Evolutionary conservation across 179 eudicot species (phyloP).

Genomic region (Spinacia oleracea): DNA sequence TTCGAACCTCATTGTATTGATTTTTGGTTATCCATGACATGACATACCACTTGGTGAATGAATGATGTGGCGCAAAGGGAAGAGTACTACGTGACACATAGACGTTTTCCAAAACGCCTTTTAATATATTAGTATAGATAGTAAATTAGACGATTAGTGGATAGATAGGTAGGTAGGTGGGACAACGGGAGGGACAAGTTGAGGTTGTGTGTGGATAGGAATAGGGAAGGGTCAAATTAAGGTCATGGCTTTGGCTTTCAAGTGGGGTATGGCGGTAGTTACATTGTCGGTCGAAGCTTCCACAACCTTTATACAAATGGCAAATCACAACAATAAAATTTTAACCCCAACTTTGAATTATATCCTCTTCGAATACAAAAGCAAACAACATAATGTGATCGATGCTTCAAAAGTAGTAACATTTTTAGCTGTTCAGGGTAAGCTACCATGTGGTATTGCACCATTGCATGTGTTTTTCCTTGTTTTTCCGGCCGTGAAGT

Average conservation of each 20-base stretch:
- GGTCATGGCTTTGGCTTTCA: neutral
- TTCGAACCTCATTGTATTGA: no score
- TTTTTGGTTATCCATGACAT: no score
- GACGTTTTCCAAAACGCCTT: no score
- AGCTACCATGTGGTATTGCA: constrained; percentile 5
- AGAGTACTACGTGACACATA: no score
- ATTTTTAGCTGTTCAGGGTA: neutral
- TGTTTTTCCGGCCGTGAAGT: no score
- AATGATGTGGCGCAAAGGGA: no score
- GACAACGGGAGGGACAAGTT: neutral
- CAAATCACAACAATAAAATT: neutral
- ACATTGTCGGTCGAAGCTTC: constrained; percentile 1
- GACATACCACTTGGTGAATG: no score
- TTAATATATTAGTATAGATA: no score
- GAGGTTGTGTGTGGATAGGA: neutral
- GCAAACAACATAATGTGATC: neutral
- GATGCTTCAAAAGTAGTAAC: neutral
- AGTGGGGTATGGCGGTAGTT: neutral
- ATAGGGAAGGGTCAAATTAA: neutral
- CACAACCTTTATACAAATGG: neutral
- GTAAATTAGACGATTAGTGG: neutral
- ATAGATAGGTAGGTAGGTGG: neutral
- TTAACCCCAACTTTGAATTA: neutral
- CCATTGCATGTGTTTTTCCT: neutral
- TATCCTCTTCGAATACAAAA: neutral